phyloP scores from a whole-genome alignment of 345 rosid genomes.

The Limnanthes douglasii region DNA sequence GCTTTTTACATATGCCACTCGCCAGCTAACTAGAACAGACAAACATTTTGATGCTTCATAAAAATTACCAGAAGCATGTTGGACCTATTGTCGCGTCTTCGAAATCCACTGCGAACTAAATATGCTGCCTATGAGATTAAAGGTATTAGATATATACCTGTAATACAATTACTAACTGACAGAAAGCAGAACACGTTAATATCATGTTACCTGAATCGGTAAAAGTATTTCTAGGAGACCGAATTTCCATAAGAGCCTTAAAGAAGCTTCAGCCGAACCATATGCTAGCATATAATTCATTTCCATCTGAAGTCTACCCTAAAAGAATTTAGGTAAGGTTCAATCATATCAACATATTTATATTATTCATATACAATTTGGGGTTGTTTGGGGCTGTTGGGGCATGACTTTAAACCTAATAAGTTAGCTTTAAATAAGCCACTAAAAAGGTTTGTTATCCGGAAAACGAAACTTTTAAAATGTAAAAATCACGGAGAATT shows the following conservation, averaged over 20 bases:
- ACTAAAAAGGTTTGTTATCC: too few relatives aligned
- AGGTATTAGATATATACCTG: slow-evolving; percentile 9
- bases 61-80: slow-evolving; percentile 83
- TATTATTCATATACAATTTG: not conserved
- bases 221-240: slow-evolving; percentile 80
- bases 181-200: slow-evolving; percentile 4
- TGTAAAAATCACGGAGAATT: too few relatives aligned
- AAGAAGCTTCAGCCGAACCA: slow-evolving; percentile 94
- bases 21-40: not conserved
- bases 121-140: slow-evolving; percentile 57
- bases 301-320: slow-evolving; percentile 91
- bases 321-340: slow-evolving; percentile 7
- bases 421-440: too few relatives aligned
- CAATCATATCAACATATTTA: not conserved
- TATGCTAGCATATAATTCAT: slow-evolving; percentile 95
- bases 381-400: too few relatives aligned
- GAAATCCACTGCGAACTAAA: slow-evolving; percentile 50
- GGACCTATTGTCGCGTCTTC: slow-evolving; percentile 79
- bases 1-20: not conserved
- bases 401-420: too few relatives aligned
- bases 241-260: slow-evolving; percentile 82
- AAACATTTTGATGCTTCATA: not conserved
- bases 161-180: not conserved
- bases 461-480: too few relatives aligned
- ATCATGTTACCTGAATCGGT: slow-evolving; percentile 55